These are phyloP conservation scores for Filobasidium wieringae DNA, from an alignment of 768 basidiomycete genomes.

Conservation along the genomic window DNA sequence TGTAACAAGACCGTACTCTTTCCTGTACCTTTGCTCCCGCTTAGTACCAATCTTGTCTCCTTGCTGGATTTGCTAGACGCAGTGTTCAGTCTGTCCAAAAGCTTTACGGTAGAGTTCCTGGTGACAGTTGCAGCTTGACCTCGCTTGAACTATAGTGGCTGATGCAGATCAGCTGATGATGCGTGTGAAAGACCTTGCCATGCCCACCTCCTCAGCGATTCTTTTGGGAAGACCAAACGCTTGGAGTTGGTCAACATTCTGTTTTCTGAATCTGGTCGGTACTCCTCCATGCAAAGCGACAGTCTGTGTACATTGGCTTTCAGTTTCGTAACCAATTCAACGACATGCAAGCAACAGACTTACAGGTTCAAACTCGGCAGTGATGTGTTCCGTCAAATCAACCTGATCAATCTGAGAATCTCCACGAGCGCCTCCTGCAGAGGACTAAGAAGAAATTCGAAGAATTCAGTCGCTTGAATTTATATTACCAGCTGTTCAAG, in stretches of 20 bases:
- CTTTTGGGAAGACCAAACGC: conserved; percentile 63
- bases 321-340: no score
- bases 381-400: background rate
- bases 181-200: background rate
- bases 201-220: conserved; percentile 57
- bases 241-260: conserved; percentile 38
- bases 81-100: conserved; percentile 47
- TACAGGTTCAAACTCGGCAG: background rate
- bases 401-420: background rate
- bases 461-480: no score
- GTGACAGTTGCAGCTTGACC: conserved; percentile 56
- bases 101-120: conserved; percentile 53
- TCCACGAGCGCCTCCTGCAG: background rate
- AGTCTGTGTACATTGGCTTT: no score
- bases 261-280: conserved; percentile 19
- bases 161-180: conserved; percentile 43
- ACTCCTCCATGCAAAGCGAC: conserved; percentile 20
- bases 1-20: conserved; percentile 72
- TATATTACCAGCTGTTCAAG: background rate
- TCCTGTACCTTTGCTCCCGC: conserved; percentile 62
- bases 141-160: conserved; percentile 53
- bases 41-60: conserved; percentile 52
- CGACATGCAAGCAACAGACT: no score
- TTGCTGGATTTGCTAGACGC: conserved; percentile 47
- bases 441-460: background rate